phyloP scores from a whole-genome alignment of 345 rosid genomes.

The Theobroma cacao region DNA sequence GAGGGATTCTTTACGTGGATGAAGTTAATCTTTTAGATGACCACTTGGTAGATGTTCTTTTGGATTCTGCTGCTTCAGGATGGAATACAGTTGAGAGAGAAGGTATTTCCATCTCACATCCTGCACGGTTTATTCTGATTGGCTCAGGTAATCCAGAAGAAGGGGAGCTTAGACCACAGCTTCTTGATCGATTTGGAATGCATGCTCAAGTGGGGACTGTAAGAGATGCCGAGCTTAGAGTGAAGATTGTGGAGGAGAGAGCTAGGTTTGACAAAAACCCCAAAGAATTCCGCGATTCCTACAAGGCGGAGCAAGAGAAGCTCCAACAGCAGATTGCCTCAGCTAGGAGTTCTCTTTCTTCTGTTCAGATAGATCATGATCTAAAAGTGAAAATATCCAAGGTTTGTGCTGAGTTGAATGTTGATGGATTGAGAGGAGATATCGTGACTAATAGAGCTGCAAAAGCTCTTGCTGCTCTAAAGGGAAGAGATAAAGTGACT shows the following conservation, averaged over 20 bases:
- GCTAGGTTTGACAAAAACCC: constrained; percentile 76
- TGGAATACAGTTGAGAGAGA: constrained; percentile 98
- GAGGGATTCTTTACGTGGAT: constrained; percentile 95
- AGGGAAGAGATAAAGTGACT: constrained; percentile 74
- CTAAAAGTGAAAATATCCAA: constrained; percentile 90
- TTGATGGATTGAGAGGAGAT: constrained; percentile 94
- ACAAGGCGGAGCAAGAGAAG: constrained; percentile 81
- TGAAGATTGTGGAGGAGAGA: constrained; percentile 94
- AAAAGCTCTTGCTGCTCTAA: constrained; percentile 85
- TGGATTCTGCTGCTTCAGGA: constrained; percentile 95
- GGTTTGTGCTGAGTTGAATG: constrained; percentile 92
- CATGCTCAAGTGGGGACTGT: constrained; percentile 96
- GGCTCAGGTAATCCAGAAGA: constrained; percentile 98
- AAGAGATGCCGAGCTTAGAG: constrained; percentile 84
- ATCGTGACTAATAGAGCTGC: constrained; percentile 96
- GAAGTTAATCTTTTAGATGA: constrained; percentile 97
- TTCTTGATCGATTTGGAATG: constrained; percentile 91
- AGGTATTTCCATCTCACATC: constrained; percentile 91
- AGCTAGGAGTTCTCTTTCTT: constrained; percentile 63
- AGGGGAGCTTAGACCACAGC: constrained; percentile 91
- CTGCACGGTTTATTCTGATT: constrained; percentile 86
- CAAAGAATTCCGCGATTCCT: constrained; percentile 76
- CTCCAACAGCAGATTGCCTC: constrained; percentile 73
- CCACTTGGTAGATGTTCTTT: constrained; percentile 91
- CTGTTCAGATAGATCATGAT: constrained; percentile 80